Conservation (phyloP, 208 protist species). For the Leishmania martiniquensis region DNA sequence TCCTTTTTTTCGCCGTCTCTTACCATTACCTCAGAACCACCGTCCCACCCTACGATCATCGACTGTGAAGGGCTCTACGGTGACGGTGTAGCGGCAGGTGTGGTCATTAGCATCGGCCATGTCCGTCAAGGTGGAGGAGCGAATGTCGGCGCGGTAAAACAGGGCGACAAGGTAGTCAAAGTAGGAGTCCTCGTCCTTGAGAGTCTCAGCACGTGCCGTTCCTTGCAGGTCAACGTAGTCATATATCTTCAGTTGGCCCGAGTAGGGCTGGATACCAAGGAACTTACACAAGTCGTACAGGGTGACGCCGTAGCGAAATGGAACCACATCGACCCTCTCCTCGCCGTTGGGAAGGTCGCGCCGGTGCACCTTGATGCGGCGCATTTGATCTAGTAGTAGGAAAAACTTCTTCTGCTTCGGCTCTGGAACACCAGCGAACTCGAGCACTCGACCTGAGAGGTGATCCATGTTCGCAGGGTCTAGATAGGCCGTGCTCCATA, state of each 20-base stretch:
- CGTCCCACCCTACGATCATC: constrained; percentile 63
- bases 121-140: constrained; percentile 58
- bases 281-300: constrained; percentile 80
- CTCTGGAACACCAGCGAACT: constrained; percentile 73
- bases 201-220: constrained; percentile 61
- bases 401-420: constrained; percentile 57
- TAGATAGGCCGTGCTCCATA: constrained; percentile 75
- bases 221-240: constrained; percentile 69
- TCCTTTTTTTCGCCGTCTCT: background rate
- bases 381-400: constrained; percentile 78
- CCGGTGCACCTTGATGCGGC: constrained; percentile 74
- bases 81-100: constrained; percentile 83
- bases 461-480: constrained; percentile 87
- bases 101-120: constrained; percentile 73
- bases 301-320: constrained; percentile 67
- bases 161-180: constrained; percentile 82
- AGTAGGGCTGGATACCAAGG: constrained; percentile 68
- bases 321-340: constrained; percentile 43
- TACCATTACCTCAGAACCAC: constrained; percentile 59
- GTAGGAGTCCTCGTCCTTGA: constrained; percentile 78
- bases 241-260: constrained; percentile 86
- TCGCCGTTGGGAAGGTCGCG: constrained; percentile 44
- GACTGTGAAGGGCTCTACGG: constrained; percentile 75
- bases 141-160: constrained; percentile 79
- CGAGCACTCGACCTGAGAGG: constrained; percentile 86